Evolutionary conservation across 345 rosid genomes (phyloP), one percentile per base, ranked within the genome.

Genomic region (Ceriops zippeliana): DNA sequence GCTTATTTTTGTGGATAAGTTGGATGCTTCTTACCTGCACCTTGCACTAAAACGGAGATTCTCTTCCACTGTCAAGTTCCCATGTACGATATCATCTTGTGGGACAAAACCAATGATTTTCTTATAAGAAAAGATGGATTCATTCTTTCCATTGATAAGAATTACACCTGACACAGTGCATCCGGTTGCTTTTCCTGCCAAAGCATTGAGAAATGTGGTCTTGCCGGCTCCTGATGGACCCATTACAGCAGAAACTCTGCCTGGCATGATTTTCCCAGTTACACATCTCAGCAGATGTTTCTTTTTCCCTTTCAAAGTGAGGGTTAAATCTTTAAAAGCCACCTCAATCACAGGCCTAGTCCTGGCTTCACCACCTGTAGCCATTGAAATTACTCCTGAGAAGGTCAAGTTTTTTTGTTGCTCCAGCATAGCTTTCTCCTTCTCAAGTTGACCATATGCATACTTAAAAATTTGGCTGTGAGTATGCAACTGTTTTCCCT

Each of bases 191-290:
- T 89, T 92, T 47, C 96, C 98, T 0, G 86, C 83, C 77, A 92
- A 85, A 52, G 98, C 98, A 70, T 88, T 83, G 67, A 92, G 89
- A 83, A 92, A 92, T 7, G 98, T 89, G 22, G 98, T 92, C 82
- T 89, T 92, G 46, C 98, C 96, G 56, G 96, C 96, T 69, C 98
- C 98, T 8, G 98, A 92, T 67, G 96, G 98, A 59, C 98, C 98
- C 98, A 92, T 92, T 71, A 92, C 96, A n/a, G 98, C 96, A n/a
- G 96, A 88, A 64, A 92, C 92, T 79, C 98, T 87, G 38, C 96
- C 98, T 0, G 98, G 96, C 83, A 79, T 83, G 71, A 89, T 68
- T 85, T 92, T 89, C 72, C 98, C 98, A 0, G 85, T 86, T 34
- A 92, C 93, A 67, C 86, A 83, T 70, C 92, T 85, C 71, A 92